phyloP scores from a whole-genome alignment of 768 basidiomycete species.

The Suillus sp. region DNA sequence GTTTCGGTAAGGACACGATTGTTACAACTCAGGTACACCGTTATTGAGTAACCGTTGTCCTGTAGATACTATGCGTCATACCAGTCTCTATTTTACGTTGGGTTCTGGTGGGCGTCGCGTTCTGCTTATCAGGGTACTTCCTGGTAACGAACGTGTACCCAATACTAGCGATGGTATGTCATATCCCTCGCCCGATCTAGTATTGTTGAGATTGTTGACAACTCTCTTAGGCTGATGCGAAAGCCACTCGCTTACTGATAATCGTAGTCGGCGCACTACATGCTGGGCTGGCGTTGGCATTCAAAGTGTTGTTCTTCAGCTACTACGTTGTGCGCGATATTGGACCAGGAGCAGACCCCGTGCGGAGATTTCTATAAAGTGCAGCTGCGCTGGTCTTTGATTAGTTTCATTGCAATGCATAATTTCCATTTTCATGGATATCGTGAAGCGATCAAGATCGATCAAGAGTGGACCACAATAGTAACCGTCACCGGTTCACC shows the following conservation, averaged over 20 bases:
- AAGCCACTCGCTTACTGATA: slow-evolving; percentile 81
- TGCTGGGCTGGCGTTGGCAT: slow-evolving; percentile 75
- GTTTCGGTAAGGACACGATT: slow-evolving; percentile 59
- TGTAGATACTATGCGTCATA: slow-evolving; percentile 82
- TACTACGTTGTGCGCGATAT: slow-evolving; percentile 51
- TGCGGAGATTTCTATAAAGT: slow-evolving; percentile 27
- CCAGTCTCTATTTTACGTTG: slow-evolving; percentile 83
- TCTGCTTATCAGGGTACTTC: slow-evolving; percentile 85
- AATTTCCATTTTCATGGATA: background rate
- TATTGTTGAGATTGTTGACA: slow-evolving; percentile 8
- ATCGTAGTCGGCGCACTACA: slow-evolving; percentile 76
- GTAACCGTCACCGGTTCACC: no score
- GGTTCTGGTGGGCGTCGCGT: slow-evolving; percentile 73
- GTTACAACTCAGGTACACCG: background rate
- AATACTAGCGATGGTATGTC: slow-evolving; percentile 72
- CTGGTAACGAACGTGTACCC: slow-evolving; percentile 86
- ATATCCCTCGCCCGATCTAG: background rate
- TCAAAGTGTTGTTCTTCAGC: slow-evolving; percentile 74
- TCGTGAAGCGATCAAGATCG: background rate
- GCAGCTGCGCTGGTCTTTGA: background rate
- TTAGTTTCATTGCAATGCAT: slow-evolving; percentile 1
- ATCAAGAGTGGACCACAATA: background rate
- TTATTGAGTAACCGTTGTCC: slow-evolving; percentile 5
- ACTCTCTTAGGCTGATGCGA: slow-evolving; percentile 72
- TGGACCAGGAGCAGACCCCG: slow-evolving; percentile 26